Conservation (phyloP, 225 moss, liverwort and hornwort genomes). For the Bryum argenteum region DNA sequence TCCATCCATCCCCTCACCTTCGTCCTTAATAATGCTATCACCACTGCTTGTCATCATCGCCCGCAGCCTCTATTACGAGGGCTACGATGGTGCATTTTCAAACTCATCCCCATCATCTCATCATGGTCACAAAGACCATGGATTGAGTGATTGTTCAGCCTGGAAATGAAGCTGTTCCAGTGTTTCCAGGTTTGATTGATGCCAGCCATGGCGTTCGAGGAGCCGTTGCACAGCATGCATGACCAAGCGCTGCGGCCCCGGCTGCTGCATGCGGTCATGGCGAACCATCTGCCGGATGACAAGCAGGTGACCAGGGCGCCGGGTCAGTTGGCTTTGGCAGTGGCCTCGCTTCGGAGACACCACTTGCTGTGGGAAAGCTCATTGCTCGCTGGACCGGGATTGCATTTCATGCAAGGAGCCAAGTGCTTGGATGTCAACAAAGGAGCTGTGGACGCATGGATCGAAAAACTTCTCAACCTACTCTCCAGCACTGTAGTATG, state of each 20-base stretch:
- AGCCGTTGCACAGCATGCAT: constrained; percentile 74
- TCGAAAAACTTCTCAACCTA: constrained; percentile 80
- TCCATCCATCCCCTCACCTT: constrained; percentile 30
- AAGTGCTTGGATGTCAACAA: constrained; percentile 78
- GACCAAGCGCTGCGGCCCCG: constrained; percentile 78
- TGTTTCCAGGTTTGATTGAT: constrained; percentile 14
- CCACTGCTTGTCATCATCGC: constrained; percentile 32
- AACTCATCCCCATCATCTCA: constrained; percentile 34
- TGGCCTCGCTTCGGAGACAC: constrained; percentile 86
- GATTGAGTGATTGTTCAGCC: constrained; percentile 16
- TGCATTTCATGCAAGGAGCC: constrained; percentile 59
- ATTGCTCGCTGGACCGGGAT: constrained; percentile 43
- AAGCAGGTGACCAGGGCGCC: constrained; percentile 89
- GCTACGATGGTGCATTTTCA: constrained; percentile 20
- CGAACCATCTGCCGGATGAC: constrained; percentile 87
- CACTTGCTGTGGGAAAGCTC: constrained; percentile 83
- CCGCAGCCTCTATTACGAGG: constrained; percentile 28
- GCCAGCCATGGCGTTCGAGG: constrained; percentile 77
- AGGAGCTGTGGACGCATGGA: constrained; percentile 86
- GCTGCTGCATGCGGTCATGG: constrained; percentile 85
- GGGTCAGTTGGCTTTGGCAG: constrained; percentile 81
- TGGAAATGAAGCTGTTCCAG: constrained; percentile 16
- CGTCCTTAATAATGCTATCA: constrained; percentile 8
- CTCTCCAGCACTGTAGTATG: constrained; percentile 96
- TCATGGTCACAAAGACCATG: constrained; percentile 20